phyloP scores from a whole-genome alignment of 495 filamentous ascomycete genomes.

The Aspergillus kassunensis region DNA sequence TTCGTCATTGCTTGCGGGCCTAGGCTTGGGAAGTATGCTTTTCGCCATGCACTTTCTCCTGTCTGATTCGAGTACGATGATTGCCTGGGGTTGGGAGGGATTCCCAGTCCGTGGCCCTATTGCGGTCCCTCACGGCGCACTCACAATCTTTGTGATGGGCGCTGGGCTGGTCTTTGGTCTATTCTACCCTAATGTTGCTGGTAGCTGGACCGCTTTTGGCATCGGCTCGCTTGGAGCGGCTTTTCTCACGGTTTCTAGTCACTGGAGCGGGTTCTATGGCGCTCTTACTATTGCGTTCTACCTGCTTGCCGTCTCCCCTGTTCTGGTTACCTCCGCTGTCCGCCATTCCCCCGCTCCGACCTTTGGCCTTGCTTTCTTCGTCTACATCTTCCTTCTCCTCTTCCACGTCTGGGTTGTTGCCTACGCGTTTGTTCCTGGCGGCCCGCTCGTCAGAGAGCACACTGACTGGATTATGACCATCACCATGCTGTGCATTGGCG shows the following conservation, averaged over 20 bases:
- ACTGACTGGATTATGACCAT: slow-evolving; percentile 92
- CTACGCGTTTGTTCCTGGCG: slow-evolving; percentile 98
- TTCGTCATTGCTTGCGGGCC: slow-evolving; percentile 64
- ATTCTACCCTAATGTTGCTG: slow-evolving; percentile 62
- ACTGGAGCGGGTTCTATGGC: slow-evolving; percentile 92
- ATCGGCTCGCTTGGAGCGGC: slow-evolving; percentile 75
- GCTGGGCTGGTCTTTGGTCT: slow-evolving; percentile 75
- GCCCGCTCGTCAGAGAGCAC: slow-evolving; percentile 85
- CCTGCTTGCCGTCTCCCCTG: slow-evolving; percentile 72
- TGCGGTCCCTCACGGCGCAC: slow-evolving; percentile 80
- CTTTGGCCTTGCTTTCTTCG: slow-evolving; percentile 81
- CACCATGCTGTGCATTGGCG: slow-evolving; percentile 80
- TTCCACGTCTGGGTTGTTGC: slow-evolving; percentile 98
- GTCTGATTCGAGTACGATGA: slow-evolving; percentile 98
- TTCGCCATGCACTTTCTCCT: slow-evolving; percentile 92
- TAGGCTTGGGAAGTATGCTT: slow-evolving; percentile 79
- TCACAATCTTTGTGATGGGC: slow-evolving; percentile 82
- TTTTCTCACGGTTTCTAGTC: slow-evolving; percentile 68
- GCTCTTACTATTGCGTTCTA: slow-evolving; percentile 73
- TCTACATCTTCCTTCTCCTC: slow-evolving; percentile 87
- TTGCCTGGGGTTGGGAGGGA: slow-evolving; percentile 98
- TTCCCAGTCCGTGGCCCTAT: slow-evolving; percentile 89
- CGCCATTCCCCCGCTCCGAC: slow-evolving; percentile 68
- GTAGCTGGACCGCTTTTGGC: slow-evolving; percentile 78
- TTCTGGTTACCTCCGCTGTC: slow-evolving; percentile 71